Evolutionary conservation across 1,284 basidiomycete species (phyloP).

Genomic region (Ceraceosorus bombacis): DNA sequence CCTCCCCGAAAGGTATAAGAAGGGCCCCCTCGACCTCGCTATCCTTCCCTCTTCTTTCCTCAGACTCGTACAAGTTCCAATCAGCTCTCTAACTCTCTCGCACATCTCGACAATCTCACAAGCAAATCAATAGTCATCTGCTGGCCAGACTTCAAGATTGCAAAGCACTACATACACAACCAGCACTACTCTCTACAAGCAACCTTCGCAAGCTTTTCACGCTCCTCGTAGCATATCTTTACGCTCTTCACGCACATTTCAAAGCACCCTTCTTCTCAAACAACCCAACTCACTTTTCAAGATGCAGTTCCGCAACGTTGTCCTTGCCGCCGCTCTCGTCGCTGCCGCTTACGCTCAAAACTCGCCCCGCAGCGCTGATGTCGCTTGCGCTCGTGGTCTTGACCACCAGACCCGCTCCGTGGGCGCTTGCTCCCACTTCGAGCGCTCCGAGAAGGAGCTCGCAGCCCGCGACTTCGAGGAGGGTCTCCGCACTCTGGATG

Average conservation of each 20-base stretch:
- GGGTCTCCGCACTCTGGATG: background rate
- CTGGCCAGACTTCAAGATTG: background rate
- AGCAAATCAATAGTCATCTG: background rate
- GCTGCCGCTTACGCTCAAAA: background rate
- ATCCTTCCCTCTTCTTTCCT: background rate
- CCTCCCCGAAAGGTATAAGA: background rate
- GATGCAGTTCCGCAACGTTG: background rate
- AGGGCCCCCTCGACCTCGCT: background rate
- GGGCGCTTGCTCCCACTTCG: background rate
- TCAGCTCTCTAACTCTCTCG: background rate
- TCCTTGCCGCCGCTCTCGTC: background rate
- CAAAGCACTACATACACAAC: background rate
- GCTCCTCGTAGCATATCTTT: too few relatives aligned
- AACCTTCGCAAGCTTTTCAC: too few relatives aligned
- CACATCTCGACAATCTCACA: background rate
- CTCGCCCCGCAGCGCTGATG: too few relatives aligned
- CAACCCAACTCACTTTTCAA: background rate
- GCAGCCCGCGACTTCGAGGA: background rate
- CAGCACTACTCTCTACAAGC: background rate
- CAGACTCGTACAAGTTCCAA: background rate
- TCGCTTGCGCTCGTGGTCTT: too few relatives aligned
- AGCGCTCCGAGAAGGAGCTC: background rate
- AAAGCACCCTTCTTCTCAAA: too few relatives aligned
- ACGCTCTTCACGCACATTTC: too few relatives aligned
- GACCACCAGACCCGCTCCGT: too few relatives aligned